Conservation (phyloP, 257 asterid species). For the Solanum lignicaule region DNA sequence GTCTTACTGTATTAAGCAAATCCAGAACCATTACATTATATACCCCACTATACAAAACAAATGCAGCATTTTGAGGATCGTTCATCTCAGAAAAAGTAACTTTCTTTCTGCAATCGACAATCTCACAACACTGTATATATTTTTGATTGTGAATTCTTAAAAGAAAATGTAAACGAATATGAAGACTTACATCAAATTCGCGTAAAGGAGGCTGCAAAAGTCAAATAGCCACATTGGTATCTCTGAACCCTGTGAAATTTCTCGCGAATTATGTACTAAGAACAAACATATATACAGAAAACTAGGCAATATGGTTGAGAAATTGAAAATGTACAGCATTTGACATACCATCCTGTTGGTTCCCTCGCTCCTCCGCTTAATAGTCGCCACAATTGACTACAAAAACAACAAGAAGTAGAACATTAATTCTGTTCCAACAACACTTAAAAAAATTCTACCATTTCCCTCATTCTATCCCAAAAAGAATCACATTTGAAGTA, state of each 20-base stretch:
- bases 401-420: neutral
- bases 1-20: neutral
- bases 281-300: neutral
- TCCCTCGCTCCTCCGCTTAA: constrained; percentile 77
- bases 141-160: neutral
- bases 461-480: neutral
- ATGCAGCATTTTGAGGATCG: neutral
- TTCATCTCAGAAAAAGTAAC: neutral
- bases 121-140: neutral
- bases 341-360: constrained; percentile 40
- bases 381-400: constrained; percentile 56
- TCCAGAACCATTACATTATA: neutral
- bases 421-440: neutral
- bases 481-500: neutral
- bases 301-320: neutral
- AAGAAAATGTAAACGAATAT: neutral
- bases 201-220: neutral
- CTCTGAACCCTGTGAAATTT: neutral
- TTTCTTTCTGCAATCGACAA: neutral
- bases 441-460: neutral
- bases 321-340: neutral
- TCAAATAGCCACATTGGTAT: neutral
- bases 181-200: neutral
- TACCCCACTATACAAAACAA: neutral
- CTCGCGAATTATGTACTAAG: neutral